Percentiles rank a stretch among this genome's conserved stretches.
Evolutionary conservation across 345 rosid genomes (phyloP).

Genomic region (Garcia nutans): DNA sequence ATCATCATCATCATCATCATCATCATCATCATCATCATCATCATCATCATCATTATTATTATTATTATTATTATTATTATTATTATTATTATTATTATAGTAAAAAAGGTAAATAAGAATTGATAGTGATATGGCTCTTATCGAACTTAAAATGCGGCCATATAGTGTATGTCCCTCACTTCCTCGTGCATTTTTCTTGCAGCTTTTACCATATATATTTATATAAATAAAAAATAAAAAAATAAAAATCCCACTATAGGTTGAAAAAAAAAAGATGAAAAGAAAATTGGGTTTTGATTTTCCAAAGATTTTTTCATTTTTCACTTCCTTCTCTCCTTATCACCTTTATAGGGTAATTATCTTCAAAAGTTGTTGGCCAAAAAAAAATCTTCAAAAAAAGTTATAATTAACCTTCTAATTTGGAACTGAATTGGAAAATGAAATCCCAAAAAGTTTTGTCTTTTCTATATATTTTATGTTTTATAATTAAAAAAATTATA

Average conservation of each 20-base stretch:
- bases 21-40: no score
- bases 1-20: no score
- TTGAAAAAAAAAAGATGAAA: no score
- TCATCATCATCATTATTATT: no score
- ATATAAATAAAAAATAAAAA: no score
- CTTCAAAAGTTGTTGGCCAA: no score
- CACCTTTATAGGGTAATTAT: neutral
- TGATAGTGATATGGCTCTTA: conserved; percentile 8
- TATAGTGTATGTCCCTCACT: conserved; percentile 12
- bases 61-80: no score
- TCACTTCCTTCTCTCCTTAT: no score
- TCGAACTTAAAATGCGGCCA: neutral
- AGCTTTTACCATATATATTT: neutral
- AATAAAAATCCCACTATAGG: neutral
- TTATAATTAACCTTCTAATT: neutral
- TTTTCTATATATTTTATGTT: no score
- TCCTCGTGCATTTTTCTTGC: conserved; percentile 10
- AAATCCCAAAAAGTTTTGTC: neutral
- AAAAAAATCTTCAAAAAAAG: no score
- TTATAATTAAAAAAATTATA: no score
- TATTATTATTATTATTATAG: neutral
- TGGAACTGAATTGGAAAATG: neutral
- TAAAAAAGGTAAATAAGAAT: neutral
- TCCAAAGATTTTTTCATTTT: neutral
- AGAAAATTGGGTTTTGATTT: neutral